These are phyloP conservation scores for Starmera stellimalicola DNA, from an alignment of 1,139 yeast species.

Conservation along the genomic window DNA sequence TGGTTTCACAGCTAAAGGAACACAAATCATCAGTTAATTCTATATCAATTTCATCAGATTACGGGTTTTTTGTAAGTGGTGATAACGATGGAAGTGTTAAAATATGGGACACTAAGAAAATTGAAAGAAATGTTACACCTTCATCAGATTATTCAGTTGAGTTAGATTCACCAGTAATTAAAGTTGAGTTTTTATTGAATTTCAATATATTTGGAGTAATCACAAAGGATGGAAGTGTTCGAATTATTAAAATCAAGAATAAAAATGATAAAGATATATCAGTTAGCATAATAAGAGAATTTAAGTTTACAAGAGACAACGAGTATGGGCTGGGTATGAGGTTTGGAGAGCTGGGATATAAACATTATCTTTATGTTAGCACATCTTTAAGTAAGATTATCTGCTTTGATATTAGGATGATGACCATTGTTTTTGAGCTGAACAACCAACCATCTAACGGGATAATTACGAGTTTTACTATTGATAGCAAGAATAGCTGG, in stretches of 20 bases:
- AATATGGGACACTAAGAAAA: conserved; percentile 66
- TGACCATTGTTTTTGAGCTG: conserved; percentile 36
- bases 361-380: conserved; percentile 32
- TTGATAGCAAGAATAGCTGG: conserved; percentile 53
- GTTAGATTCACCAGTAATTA: conserved; percentile 38
- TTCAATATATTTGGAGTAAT: conserved; percentile 63
- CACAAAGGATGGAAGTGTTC: conserved; percentile 53
- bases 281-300: conserved; percentile 37
- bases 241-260: conserved; percentile 45
- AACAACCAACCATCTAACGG: conserved; percentile 62
- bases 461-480: conserved; percentile 44
- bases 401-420: conserved; percentile 49
- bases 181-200: conserved; percentile 44
- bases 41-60: conserved; percentile 50
- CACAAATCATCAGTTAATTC: conserved; percentile 45
- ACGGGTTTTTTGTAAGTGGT: conserved; percentile 66
- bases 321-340: conserved; percentile 36
- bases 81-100: conserved; percentile 64
- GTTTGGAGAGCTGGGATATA: conserved; percentile 27
- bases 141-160: conserved; percentile 43
- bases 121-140: conserved; percentile 58
- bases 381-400: conserved; percentile 48
- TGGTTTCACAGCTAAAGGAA: conserved; percentile 53
- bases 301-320: conserved; percentile 21
- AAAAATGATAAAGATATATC: conserved; percentile 15